Percentiles rank a stretch among this genome's conserved stretches.
These are phyloP conservation scores for Inonotus obliquus DNA, from an alignment of 1,284 basidiomycete genomes.

Conservation along the genomic window DNA sequence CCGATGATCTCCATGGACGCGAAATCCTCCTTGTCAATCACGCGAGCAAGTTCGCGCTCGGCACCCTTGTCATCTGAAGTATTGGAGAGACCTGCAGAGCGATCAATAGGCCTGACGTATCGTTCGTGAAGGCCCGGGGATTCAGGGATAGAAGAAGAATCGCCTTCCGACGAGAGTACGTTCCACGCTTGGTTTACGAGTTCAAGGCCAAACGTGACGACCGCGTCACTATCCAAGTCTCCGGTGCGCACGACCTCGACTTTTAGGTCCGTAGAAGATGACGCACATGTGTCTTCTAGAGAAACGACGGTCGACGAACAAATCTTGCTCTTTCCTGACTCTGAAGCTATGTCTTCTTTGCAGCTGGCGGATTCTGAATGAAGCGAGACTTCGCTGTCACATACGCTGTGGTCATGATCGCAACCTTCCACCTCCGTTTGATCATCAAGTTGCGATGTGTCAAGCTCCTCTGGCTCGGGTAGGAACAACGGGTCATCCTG, in stretches of 20 bases:
- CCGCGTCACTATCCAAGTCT: constrained; percentile 31
- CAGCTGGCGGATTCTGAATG: constrained; percentile 13
- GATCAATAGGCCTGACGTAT: constrained; percentile 7
- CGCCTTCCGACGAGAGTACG: neutral
- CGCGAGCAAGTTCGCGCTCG: constrained; percentile 72
- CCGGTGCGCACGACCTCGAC: constrained; percentile 44
- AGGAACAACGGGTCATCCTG: neutral
- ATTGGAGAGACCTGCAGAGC: constrained; percentile 43
- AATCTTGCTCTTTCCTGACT: neutral
- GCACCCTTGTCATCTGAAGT: constrained; percentile 55
- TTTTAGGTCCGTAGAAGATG: constrained; percentile 22
- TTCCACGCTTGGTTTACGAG: neutral
- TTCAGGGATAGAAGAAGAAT: neutral
- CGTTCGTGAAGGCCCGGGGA: constrained; percentile 29
- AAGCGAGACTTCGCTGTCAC: constrained; percentile 23
- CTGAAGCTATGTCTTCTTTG: constrained; percentile 2
- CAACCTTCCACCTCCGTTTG: constrained; percentile 21
- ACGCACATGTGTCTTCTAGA: constrained; percentile 15
- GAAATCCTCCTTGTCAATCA: constrained; percentile 90
- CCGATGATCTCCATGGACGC: constrained; percentile 80
- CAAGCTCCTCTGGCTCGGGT: neutral
- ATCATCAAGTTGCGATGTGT: neutral
- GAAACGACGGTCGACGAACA: neutral
- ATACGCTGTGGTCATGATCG: constrained; percentile 25
- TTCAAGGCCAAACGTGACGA: constrained; percentile 42